These are phyloP conservation scores for Pholiota adiposa DNA, from an alignment of 1,284 basidiomycete genomes.

Conservation along the genomic window DNA sequence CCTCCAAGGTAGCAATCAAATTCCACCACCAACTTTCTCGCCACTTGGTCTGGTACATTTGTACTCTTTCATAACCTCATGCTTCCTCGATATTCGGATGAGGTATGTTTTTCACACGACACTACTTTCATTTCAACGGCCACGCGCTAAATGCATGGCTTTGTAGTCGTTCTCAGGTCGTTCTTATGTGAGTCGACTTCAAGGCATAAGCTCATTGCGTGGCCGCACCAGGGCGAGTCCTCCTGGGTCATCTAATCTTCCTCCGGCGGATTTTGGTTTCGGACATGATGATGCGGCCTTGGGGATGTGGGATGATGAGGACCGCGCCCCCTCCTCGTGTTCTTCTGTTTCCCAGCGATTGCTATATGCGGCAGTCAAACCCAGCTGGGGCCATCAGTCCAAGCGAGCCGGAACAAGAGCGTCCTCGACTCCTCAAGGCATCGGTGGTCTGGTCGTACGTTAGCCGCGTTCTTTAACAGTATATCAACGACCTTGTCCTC, in stretches of 20 bases:
- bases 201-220: too few species aligned
- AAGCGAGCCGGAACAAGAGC: constrained; percentile 1
- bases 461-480: constrained; percentile 16
- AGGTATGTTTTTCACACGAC: constrained; percentile 20
- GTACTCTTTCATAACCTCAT: too few species aligned
- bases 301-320: neutral
- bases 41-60: too few species aligned
- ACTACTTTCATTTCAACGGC: neutral
- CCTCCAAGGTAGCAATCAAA: neutral
- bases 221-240: neutral
- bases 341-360: neutral
- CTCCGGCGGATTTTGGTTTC: neutral
- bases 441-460: constrained; percentile 12
- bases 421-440: neutral
- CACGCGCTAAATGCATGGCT: constrained; percentile 13
- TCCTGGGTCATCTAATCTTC: constrained; percentile 4
- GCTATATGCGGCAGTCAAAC: neutral
- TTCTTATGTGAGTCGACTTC: neutral
- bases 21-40: too few species aligned
- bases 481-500: constrained; percentile 10
- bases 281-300: neutral
- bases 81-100: too few species aligned
- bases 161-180: too few species aligned
- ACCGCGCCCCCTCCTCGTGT: constrained; percentile 10
- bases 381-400: neutral